phyloP scores from a whole-genome alignment of 768 basidiomycete genomes.

The Boletus coccyginus region DNA sequence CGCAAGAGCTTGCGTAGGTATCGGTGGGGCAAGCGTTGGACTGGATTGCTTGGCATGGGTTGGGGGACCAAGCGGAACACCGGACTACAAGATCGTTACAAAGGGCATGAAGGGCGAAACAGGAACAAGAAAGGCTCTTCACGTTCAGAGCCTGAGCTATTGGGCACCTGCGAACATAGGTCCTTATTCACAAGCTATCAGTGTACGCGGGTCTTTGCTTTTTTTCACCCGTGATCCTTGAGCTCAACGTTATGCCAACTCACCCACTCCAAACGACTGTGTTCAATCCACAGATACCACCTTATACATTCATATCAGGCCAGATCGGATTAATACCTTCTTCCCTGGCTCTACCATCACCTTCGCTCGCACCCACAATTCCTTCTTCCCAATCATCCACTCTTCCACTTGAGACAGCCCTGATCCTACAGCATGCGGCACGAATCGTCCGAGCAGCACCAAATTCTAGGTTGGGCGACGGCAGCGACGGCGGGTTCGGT shows the following conservation, averaged over 20 bases:
- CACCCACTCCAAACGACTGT: not conserved
- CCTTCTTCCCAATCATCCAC: constrained; percentile 40
- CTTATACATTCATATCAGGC: constrained; percentile 86
- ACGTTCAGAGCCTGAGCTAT: constrained; percentile 95
- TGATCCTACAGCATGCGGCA: constrained; percentile 77
- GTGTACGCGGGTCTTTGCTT: constrained; percentile 44
- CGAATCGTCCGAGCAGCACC: constrained; percentile 62
- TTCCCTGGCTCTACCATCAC: constrained; percentile 65
- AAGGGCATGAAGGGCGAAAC: constrained; percentile 27
- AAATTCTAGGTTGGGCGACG: constrained; percentile 36
- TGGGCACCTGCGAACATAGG: constrained; percentile 99
- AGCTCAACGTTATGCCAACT: no score
- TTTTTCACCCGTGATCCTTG: not conserved
- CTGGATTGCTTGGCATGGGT: constrained; percentile 82
- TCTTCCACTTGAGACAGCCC: constrained; percentile 61
- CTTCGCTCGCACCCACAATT: constrained; percentile 18
- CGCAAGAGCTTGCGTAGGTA: constrained; percentile 89
- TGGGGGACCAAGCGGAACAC: constrained; percentile 9
- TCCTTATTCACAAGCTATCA: constrained; percentile 93
- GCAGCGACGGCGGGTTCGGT: constrained; percentile 26
- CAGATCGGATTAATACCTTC: constrained; percentile 91
- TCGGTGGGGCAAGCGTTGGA: constrained; percentile 56
- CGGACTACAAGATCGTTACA: constrained; percentile 10
- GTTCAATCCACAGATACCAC: constrained; percentile 51
- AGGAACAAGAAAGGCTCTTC: constrained; percentile 62